Evolutionary conservation across 495 filamentous ascomycete species (phyloP).

Genomic region (Trichoderma virens): DNA sequence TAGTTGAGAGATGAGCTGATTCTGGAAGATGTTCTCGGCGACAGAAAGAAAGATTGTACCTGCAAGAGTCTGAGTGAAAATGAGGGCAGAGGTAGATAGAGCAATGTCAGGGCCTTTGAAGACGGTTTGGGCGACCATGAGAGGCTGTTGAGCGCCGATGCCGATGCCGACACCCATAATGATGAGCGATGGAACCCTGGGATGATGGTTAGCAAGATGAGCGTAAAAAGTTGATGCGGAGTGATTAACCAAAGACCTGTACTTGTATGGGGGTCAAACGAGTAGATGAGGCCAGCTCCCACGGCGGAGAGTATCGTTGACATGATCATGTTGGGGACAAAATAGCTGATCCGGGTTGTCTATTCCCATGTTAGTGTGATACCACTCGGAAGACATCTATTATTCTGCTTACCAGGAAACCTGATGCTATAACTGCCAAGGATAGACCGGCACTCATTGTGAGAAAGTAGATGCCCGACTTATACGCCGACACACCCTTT

Average conservation of each 20-base stretch:
- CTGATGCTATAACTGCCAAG: constrained; percentile 42
- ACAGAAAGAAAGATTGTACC: constrained; percentile 53
- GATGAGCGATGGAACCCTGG: constrained; percentile 60
- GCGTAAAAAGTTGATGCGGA: background rate
- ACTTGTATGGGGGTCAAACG: constrained; percentile 40
- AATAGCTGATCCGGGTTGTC: constrained; percentile 46
- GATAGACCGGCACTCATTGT: constrained; percentile 36
- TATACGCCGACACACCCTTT: constrained; percentile 39
- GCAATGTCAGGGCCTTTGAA: constrained; percentile 46
- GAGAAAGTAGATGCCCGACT: constrained; percentile 46
- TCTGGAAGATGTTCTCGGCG: constrained; percentile 52
- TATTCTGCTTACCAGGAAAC: constrained; percentile 31
- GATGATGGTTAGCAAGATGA: constrained; percentile 17
- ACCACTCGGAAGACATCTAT: constrained; percentile 17
- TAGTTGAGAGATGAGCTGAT: constrained; percentile 40
- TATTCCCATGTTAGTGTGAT: constrained; percentile 9
- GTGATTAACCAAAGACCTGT: constrained; percentile 33
- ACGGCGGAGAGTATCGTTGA: constrained; percentile 44
- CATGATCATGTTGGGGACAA: constrained; percentile 49
- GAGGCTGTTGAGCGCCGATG: constrained; percentile 51
- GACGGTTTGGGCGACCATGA: constrained; percentile 44
- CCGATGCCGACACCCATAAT: constrained; percentile 60
- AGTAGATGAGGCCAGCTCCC: constrained; percentile 53
- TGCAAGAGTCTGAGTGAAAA: constrained; percentile 55
- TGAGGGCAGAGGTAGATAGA: constrained; percentile 51